Evolutionary conservation across 2,329 filamentous ascomycete species (phyloP), one percentile per base, ranked within the genome.

Genomic region (Paecilomyces dactylethromorphus): DNA sequence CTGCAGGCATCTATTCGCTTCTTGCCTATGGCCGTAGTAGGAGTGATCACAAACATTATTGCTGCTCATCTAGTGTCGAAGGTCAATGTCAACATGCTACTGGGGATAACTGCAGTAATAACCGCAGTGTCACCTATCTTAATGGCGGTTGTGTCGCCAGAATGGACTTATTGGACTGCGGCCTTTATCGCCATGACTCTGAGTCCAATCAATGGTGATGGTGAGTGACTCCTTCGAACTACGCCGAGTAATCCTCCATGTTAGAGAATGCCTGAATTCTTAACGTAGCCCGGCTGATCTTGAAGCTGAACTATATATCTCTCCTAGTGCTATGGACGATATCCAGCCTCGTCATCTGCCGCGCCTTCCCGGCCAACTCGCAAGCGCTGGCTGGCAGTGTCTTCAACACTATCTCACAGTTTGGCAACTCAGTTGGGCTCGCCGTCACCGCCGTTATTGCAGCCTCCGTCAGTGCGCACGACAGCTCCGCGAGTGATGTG

Each of bases 371-470:
- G 0, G 74, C 78, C n/a, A 71, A 82, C 8, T 84, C 78, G 0
- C 84, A 87, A 59, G 82, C 81, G 0, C 71, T 87, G 0, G 84
- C 83, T 0, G 85, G 84, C 0, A 84, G 82, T 0, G 84, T 87
- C 0, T 87, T 87, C 68, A 86, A 84, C 60, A 85, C 83, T 0
- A 74, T 81, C 0, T 72, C 78, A 0, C 83, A 87, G 61, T 80
- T 87, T 57, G 84, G 84, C 0, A 79, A 77, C 18, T 77, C 79
- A 0, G 72, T 85, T 0, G 82, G 82, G 0, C 66, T 85, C 2
- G 81, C 81, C 7, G 68, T 82, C 2, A 78, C 80, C 58, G 79
- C 79, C 10, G 77, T 81, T 0, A 79, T 85, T 26, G 24, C 5
- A 5, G 24, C 24, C 24, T 26, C 24, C 24, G 5, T 26, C 24